Conservation (phyloP, 2,329 filamentous ascomycete species). For the Colletotrichum echinochloae region DNA sequence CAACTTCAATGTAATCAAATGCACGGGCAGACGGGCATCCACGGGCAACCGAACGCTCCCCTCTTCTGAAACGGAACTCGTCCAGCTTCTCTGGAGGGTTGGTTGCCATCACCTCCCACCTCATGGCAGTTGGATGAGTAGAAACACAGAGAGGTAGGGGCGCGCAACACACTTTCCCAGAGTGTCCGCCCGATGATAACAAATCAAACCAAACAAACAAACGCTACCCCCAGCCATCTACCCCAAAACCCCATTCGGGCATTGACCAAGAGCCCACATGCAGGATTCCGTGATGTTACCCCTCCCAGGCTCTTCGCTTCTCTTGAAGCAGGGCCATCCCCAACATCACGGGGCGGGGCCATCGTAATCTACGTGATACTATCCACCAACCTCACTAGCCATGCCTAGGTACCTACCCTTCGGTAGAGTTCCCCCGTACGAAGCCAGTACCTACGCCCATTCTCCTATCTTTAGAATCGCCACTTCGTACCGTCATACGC, state of each 20-base stretch:
- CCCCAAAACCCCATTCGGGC: background rate
- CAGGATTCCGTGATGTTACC: background rate
- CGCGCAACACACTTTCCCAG: background rate
- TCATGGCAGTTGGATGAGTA: background rate
- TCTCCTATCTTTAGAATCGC: slow-evolving; percentile 28
- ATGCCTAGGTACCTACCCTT: too few species aligned
- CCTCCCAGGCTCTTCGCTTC: background rate
- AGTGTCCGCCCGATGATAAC: background rate
- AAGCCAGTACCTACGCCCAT: background rate
- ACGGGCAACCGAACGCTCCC: slow-evolving; percentile 15
- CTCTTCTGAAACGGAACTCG: slow-evolving; percentile 23
- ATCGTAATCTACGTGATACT: slow-evolving; percentile 31
- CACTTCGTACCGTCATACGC: slow-evolving; percentile 13
- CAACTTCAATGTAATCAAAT: slow-evolving; percentile 7
- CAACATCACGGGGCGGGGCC: slow-evolving; percentile 26
- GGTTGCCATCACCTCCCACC: background rate
- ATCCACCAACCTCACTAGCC: slow-evolving; percentile 20
- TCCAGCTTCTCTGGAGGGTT: slow-evolving; percentile 12
- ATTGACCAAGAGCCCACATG: background rate
- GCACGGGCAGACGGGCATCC: slow-evolving; percentile 18
- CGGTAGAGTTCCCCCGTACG: background rate
- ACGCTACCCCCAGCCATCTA: background rate
- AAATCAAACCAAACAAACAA: slow-evolving; percentile 19
- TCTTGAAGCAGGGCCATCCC: slow-evolving; percentile 28
- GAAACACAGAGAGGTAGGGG: background rate